phyloP scores from a whole-genome alignment of 2,329 filamentous ascomycete genomes.

The Neofusicoccum kwambonambiense region DNA sequence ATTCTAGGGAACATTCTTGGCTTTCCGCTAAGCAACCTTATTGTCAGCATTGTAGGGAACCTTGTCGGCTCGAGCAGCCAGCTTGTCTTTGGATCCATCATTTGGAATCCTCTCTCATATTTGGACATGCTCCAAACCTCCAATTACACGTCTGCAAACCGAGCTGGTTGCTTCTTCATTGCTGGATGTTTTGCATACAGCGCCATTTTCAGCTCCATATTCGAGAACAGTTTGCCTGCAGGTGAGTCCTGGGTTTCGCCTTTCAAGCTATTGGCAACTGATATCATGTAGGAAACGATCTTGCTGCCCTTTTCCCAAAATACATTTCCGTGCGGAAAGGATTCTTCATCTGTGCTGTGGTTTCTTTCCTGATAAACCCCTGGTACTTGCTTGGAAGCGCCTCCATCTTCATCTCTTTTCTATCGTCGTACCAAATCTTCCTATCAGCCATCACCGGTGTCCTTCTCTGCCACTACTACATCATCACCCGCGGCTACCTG shows the following conservation, averaged over 20 bases:
- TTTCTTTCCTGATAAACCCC: conserved; percentile 38
- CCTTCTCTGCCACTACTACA: no score
- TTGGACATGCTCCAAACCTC: conserved; percentile 36
- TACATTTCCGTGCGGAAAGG: no score
- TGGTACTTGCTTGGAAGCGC: conserved; percentile 40
- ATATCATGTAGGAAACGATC: no score
- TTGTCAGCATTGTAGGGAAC: conserved; percentile 42
- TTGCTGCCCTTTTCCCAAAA: no score
- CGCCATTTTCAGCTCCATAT: conserved; percentile 45
- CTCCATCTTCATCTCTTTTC: conserved; percentile 40
- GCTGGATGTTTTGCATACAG: conserved; percentile 42
- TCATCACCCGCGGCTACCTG: no score
- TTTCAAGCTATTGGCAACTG: conserved; percentile 19
- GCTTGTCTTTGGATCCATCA: conserved; percentile 33
- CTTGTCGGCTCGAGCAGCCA: conserved; percentile 35
- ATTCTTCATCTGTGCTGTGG: conserved; percentile 26
- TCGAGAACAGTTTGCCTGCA: conserved; percentile 44
- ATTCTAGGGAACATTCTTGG: conserved; percentile 43
- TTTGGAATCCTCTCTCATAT: conserved; percentile 38
- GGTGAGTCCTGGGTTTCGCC: conserved; percentile 42
- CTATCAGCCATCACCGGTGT: conserved; percentile 23
- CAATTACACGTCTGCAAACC: conserved; percentile 25
- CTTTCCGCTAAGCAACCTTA: conserved; percentile 39
- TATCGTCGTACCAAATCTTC: conserved; percentile 46
- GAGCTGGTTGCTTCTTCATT: conserved; percentile 36